A percentile compares a stretch with the other conserved stretches of the same genome.
phyloP scores from a whole-genome alignment of 225 moss, liverwort and hornwort genomes.

The Polytrichum formosum region DNA sequence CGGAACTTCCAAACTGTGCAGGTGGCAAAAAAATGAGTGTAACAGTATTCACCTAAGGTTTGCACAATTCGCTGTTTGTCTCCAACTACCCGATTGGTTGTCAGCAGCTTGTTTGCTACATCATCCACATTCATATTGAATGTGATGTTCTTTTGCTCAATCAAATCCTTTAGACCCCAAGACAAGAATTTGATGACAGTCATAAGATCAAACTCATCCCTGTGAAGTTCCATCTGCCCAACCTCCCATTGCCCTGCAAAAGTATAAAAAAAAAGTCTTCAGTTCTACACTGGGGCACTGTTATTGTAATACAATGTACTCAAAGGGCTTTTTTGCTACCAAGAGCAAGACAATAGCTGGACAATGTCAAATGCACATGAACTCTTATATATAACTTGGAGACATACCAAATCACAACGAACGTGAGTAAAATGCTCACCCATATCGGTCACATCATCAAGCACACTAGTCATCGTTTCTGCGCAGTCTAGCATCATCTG shows the following conservation, averaged over 20 bases:
- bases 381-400: too few relatives aligned
- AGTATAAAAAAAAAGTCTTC: too few relatives aligned
- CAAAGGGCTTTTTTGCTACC: constrained; percentile 15
- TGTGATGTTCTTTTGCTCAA: constrained; percentile 62
- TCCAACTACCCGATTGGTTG: constrained; percentile 54
- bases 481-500: constrained; percentile 91
- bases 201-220: constrained; percentile 72
- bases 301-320: constrained; percentile 8
- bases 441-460: constrained; percentile 82
- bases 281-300: constrained; percentile 1
- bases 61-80: constrained; percentile 80
- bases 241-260: constrained; percentile 74
- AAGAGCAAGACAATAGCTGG: constrained; percentile 34
- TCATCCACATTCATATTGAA: constrained; percentile 66
- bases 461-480: constrained; percentile 77
- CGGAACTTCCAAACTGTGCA: too few relatives aligned
- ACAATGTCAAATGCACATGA: constrained; percentile 11
- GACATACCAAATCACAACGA: too few relatives aligned
- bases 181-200: constrained; percentile 69
- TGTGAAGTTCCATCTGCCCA: constrained; percentile 68
- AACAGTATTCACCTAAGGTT: constrained; percentile 49
- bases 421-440: constrained; percentile 31
- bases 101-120: constrained; percentile 40
- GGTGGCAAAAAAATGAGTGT: too few relatives aligned
- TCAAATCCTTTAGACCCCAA: constrained; percentile 69